phyloP scores from a whole-genome alignment of 2,329 filamentous ascomycete genomes.

The Rhexocercosporidium sp. region DNA sequence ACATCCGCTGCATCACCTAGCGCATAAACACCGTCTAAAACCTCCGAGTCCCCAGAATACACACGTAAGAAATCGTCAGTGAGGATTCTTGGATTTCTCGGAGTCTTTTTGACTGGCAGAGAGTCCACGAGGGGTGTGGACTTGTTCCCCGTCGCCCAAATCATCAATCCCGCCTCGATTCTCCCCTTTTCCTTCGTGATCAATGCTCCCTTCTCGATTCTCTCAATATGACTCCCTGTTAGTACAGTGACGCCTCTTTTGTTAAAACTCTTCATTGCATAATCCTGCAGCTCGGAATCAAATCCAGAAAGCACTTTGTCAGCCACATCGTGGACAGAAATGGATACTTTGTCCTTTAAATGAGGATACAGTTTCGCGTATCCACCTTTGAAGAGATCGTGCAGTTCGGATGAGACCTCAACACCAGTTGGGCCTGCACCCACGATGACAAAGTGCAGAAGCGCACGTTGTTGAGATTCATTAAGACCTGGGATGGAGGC shows the following conservation, averaged over 20 bases:
- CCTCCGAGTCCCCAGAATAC: slow-evolving; percentile 21
- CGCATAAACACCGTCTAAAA: slow-evolving; percentile 39
- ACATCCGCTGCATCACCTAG: slow-evolving; percentile 41
- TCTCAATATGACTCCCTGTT: slow-evolving; percentile 38
- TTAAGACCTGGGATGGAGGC: slow-evolving; percentile 66
- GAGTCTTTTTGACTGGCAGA: slow-evolving; percentile 35
- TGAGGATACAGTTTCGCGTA: slow-evolving; percentile 48
- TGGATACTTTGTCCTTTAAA: slow-evolving; percentile 45
- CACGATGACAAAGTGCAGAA: slow-evolving; percentile 75
- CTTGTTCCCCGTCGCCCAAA: slow-evolving; percentile 34
- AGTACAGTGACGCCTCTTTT: slow-evolving; percentile 46
- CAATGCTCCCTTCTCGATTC: slow-evolving; percentile 24
- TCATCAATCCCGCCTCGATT: slow-evolving; percentile 20
- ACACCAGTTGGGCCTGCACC: slow-evolving; percentile 66
- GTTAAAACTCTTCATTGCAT: slow-evolving; percentile 46
- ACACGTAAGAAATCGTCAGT: slow-evolving; percentile 29
- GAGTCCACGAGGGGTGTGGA: slow-evolving; percentile 33
- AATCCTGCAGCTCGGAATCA: slow-evolving; percentile 48
- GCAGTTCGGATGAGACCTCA: slow-evolving; percentile 49
- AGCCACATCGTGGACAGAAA: slow-evolving; percentile 52
- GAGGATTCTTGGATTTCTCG: slow-evolving; percentile 23
- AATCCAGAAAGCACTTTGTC: slow-evolving; percentile 48
- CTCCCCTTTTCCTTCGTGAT: slow-evolving; percentile 27
- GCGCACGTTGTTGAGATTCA: slow-evolving; percentile 57
- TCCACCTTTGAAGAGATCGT: slow-evolving; percentile 48